A percentile compares a stretch with the other conserved stretches of the same genome.
Conservation (phyloP, 2,329 filamentous ascomycete species). For the Aspergillus hortae region DNA sequence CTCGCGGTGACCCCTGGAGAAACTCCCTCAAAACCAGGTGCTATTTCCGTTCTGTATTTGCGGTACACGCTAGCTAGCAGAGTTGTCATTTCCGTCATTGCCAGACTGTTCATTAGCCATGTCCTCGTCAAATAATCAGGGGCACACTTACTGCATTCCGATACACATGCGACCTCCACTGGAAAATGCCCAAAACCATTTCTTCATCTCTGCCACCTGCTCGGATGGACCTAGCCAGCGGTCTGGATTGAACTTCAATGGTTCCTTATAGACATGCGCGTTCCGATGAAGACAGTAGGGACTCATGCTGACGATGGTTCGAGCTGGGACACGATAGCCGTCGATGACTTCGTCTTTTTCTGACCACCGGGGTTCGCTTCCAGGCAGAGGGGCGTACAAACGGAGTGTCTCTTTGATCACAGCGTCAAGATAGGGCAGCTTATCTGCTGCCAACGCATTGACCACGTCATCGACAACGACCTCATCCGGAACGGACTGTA, state of each 20-base stretch:
- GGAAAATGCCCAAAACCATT: conserved; percentile 39
- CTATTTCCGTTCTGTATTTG: conserved; percentile 36
- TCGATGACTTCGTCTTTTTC: conserved; percentile 30
- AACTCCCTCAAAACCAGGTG: conserved; percentile 18
- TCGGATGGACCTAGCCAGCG: conserved; percentile 24
- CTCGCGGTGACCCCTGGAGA: conserved; percentile 27
- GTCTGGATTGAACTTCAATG: conserved; percentile 28
- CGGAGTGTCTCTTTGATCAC: conserved; percentile 51
- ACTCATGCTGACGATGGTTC: conserved; percentile 31
- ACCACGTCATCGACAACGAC: conserved; percentile 30
- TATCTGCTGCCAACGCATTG: conserved; percentile 34
- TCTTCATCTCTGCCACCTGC: conserved; percentile 27
- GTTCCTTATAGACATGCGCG: conserved; percentile 25
- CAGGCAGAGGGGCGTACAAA: conserved; percentile 49
- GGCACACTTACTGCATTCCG: conserved; percentile 29
- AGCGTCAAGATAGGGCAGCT: conserved; percentile 45
- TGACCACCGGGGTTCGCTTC: conserved; percentile 44
- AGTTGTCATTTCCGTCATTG: conserved; percentile 51
- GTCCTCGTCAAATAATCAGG: background rate
- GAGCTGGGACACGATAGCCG: conserved; percentile 28
- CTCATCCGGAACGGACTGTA: conserved; percentile 25
- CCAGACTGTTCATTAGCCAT: conserved; percentile 32
- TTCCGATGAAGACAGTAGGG: conserved; percentile 35
- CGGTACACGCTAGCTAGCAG: conserved; percentile 45
- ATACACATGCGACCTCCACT: conserved; percentile 42